Percentiles rank a stretch among this genome's conserved stretches.
phyloP scores from a whole-genome alignment of 306 rosid genomes.

The Gynostemma pentaphyllum region DNA sequence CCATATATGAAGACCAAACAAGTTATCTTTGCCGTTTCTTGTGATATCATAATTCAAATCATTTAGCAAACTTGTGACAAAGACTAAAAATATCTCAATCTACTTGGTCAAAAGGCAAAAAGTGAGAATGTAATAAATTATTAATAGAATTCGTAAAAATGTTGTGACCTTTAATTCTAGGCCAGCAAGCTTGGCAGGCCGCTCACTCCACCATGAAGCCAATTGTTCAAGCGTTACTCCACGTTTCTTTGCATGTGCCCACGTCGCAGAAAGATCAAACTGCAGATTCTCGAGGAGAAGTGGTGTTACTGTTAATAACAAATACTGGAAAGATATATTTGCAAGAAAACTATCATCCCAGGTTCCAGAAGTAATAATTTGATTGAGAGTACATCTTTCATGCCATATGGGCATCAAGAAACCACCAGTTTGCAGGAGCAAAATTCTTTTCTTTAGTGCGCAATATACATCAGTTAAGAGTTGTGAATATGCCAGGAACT shows the following conservation, averaged over 20 bases:
- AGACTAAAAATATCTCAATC: not conserved
- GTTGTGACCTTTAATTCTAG: constrained; percentile 54
- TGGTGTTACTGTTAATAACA: not conserved
- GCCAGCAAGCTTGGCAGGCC: constrained; percentile 74
- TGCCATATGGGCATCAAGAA: not conserved
- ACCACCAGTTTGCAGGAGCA: not conserved
- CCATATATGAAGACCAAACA: not conserved
- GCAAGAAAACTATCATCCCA: too few species aligned
- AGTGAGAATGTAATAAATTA: not conserved
- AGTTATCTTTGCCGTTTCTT: not conserved
- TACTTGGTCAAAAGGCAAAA: not conserved
- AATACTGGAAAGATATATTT: not conserved
- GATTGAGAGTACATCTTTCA: not conserved
- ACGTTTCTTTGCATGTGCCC: constrained; percentile 71
- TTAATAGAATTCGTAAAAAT: not conserved
- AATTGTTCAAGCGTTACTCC: constrained; percentile 69
- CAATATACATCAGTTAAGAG: not conserved
- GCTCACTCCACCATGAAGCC: constrained; percentile 84
- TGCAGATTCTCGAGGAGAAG: constrained; percentile 18
- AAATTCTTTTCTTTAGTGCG: not conserved
- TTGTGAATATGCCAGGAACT: not conserved
- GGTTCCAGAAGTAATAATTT: not conserved
- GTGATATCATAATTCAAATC: not conserved
- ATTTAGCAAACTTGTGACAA: not conserved
- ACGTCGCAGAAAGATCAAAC: constrained; percentile 81